Evolutionary conservation across 805 yeast genomes (phyloP).

Genomic region (Sugiyamaella boreocaroliniensis): DNA sequence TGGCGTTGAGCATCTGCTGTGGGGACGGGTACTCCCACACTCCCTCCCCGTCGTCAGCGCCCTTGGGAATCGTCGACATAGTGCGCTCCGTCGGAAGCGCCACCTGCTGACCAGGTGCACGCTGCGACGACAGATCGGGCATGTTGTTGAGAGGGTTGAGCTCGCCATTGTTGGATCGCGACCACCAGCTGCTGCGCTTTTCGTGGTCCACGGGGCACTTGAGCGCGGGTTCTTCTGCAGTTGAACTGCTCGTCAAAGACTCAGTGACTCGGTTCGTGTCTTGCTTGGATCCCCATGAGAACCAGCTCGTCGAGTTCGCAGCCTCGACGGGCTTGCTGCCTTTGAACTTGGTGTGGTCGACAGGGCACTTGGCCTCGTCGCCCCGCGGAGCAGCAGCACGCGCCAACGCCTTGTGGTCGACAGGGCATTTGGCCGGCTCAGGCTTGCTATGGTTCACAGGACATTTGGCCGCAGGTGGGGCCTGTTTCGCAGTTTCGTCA

Average conservation of each 20-base stretch:
- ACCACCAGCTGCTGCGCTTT: constrained; percentile 11
- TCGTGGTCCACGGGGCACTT: constrained; percentile 38
- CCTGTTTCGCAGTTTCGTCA: constrained; percentile 22
- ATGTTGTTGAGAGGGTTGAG: constrained; percentile 83
- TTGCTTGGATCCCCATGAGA: background rate
- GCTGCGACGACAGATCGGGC: constrained; percentile 67
- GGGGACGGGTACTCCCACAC: constrained; percentile 99
- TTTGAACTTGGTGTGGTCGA: constrained; percentile 25
- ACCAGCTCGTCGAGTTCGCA: background rate
- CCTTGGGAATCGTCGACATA: constrained; percentile 80
- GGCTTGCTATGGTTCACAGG: background rate
- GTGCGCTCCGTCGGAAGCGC: constrained; percentile 80
- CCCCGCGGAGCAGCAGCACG: constrained; percentile 8
- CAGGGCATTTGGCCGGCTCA: constrained; percentile 33
- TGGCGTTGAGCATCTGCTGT: constrained; percentile 97
- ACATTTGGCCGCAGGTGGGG: background rate
- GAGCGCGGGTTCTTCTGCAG: background rate
- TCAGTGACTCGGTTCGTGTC: background rate
- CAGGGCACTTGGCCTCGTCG: constrained; percentile 29
- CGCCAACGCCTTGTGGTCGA: constrained; percentile 32
- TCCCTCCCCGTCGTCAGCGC: constrained; percentile 55
- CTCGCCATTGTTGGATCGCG: constrained; percentile 24
- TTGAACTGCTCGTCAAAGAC: background rate
- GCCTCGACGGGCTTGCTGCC: background rate
- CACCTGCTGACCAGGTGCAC: constrained; percentile 73